Base-by-base conservation (phyloP, 495 filamentous ascomycete species). In the Chaetomidium leptoderma region DNA sequence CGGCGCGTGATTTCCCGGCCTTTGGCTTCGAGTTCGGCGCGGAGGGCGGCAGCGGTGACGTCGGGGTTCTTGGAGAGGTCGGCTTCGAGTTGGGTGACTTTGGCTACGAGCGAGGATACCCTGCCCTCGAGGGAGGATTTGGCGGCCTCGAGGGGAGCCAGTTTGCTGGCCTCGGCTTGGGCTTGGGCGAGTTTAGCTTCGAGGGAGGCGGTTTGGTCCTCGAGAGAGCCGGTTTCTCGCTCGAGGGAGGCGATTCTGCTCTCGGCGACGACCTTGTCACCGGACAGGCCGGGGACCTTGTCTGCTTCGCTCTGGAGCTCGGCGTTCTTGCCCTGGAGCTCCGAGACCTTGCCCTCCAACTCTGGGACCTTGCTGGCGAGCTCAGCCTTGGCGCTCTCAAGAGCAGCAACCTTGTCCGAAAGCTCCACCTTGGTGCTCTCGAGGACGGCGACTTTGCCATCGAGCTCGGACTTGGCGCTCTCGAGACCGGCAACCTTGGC, bases 151-250 rank as follows among this genome's bases (percentile, higher is more conserved):
- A 77, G 67, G 5, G 61, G 23, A 13, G 65, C 53, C 8, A 70
- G 61, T 43, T 70, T 71, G 54, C 70, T 68, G 23, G 72, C 65
- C 37, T 74, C 73, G 24, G 61, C 65, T 39, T 72, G 68, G 19
- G 44, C 53, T 24, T 36, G 44, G 27, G 55, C 49, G 5, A 63
- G 52, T 17, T 51, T 63, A 44, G 61, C 64, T 40, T 73, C 65
- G 26, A 73, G 64, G n/a, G 59, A 61, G 40, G 66, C 55, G 2
- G 35, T 53, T 36, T 59, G 56, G 36, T 27, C 43, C 30, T 68
- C 40, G n/a, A n/a, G n/a, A n/a, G n/a, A n/a, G n/a, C n/a, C n/a
- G n/a, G n/a, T n/a, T n/a, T n/a, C n/a, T n/a, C n/a, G n/a, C n/a
- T n/a, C 58, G 36, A 76, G 65, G 10, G 64, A 67, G 32, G 68